phyloP scores from a whole-genome alignment of 2,329 filamentous ascomycete genomes.

The Venturia nashicola region DNA sequence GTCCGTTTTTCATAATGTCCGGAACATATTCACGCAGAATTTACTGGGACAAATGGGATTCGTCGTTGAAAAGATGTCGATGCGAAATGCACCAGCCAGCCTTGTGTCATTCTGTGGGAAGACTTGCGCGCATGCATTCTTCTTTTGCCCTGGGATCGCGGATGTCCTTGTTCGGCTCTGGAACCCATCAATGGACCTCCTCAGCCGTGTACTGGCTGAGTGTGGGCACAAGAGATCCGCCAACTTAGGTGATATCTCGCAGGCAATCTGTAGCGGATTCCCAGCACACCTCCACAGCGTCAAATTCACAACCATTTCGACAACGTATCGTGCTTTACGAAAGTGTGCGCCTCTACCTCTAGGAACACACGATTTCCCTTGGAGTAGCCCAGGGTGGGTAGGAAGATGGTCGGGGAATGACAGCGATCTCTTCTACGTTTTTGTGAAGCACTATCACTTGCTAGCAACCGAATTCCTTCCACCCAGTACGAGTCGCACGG shows the following conservation, averaged over 20 bases:
- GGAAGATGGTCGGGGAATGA: constrained; percentile 78
- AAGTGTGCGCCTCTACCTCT: constrained; percentile 56
- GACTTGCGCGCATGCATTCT: constrained; percentile 84
- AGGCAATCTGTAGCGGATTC: constrained; percentile 56
- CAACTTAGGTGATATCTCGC: constrained; percentile 41
- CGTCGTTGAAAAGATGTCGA: constrained; percentile 79
- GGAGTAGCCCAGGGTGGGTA: constrained; percentile 68
- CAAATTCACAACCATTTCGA: constrained; percentile 50
- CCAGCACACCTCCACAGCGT: constrained; percentile 52
- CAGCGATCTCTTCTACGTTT: constrained; percentile 83
- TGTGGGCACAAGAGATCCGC: constrained; percentile 40
- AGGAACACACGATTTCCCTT: constrained; percentile 60
- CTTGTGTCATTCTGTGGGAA: constrained; percentile 76
- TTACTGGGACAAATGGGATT: constrained; percentile 72
- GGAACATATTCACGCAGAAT: constrained; percentile 76
- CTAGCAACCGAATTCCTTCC: constrained; percentile 53
- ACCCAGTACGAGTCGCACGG: constrained; percentile 35
- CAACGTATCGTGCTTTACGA: constrained; percentile 46
- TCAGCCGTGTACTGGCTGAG: constrained; percentile 61
- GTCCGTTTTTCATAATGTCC: constrained; percentile 78
- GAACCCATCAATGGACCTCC: constrained; percentile 54
- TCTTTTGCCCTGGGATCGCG: constrained; percentile 77
- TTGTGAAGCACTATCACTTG: constrained; percentile 77
- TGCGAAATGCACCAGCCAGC: constrained; percentile 55
- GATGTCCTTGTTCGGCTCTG: constrained; percentile 75